These are phyloP conservation scores for Mycena galopus DNA, from an alignment of 768 basidiomycete species.

Conservation along the genomic window DNA sequence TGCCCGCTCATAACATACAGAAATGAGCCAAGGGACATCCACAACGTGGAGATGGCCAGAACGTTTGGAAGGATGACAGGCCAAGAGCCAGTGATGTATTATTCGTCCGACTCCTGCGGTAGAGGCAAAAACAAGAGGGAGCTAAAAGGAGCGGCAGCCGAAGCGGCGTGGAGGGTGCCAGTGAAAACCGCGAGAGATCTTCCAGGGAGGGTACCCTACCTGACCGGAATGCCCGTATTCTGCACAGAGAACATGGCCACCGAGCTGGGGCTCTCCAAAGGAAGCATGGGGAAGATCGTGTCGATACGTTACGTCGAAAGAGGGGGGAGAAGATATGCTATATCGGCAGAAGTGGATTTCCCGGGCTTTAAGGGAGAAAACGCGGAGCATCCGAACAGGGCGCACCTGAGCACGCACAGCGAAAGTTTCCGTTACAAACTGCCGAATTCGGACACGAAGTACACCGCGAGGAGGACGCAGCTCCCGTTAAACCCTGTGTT, in stretches of 20 bases:
- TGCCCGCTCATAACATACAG: not conserved
- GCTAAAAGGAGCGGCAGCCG: not conserved
- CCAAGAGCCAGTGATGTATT: not conserved
- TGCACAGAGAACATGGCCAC: not conserved
- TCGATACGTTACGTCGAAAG: too few species aligned
- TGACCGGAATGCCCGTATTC: not conserved
- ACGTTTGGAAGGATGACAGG: not conserved
- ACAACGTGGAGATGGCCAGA: not conserved
- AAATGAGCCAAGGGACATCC: not conserved
- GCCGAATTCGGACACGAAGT: too few species aligned
- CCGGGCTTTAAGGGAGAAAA: too few species aligned
- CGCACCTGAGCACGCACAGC: too few species aligned
- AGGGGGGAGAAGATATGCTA: too few species aligned
- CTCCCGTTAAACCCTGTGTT: too few species aligned
- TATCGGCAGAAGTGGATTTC: too few species aligned
- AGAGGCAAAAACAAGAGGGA: not conserved
- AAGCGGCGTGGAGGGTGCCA: not conserved
- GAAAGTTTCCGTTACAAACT: too few species aligned
- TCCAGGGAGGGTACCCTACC: not conserved
- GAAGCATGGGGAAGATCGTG: too few species aligned
- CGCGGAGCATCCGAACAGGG: too few species aligned
- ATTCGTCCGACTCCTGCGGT: not conserved
- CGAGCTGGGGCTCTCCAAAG: too few species aligned
- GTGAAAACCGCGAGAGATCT: not conserved
- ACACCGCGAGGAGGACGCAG: too few species aligned